Evolutionary conservation across 2,329 filamentous ascomycete genomes (phyloP).

Genomic region (Colletotrichum sublineola): DNA sequence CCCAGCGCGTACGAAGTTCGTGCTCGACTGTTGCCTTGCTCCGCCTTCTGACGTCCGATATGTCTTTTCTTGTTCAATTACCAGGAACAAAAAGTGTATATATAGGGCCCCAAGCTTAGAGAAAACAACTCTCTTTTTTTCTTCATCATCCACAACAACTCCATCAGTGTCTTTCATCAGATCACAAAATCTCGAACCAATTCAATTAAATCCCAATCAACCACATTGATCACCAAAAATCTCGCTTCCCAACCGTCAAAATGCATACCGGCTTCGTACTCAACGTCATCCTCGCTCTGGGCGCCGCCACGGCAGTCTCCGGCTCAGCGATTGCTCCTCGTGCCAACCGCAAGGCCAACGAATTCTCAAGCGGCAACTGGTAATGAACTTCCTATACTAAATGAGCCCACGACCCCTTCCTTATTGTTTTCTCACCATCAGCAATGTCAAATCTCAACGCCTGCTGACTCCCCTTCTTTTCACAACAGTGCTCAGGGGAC

Average conservation of each 20-base stretch:
- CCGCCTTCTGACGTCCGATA: neutral
- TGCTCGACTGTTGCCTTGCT: neutral
- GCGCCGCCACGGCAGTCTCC: slow-evolving; percentile 3
- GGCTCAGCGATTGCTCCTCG: neutral
- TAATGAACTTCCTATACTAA: neutral
- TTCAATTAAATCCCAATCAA: neutral
- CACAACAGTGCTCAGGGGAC: slow-evolving; percentile 14
- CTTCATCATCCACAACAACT: neutral
- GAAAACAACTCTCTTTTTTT: neutral
- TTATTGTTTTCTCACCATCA: too few relatives aligned
- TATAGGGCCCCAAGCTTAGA: neutral
- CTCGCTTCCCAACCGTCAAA: neutral
- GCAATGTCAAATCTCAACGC: neutral
- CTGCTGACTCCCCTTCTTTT: neutral
- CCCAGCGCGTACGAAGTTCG: neutral
- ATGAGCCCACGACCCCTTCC: too few relatives aligned
- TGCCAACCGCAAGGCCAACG: slow-evolving; percentile 8
- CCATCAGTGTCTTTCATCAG: neutral
- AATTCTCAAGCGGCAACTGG: slow-evolving; percentile 6
- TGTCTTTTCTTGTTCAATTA: neutral
- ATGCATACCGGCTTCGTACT: slow-evolving; percentile 3
- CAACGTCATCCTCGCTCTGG: neutral
- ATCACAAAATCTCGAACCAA: neutral
- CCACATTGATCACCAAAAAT: too few relatives aligned
- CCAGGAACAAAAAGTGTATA: neutral